Conservation (phyloP, 495 filamentous ascomycete genomes). For the Neurospora terricola region DNA sequence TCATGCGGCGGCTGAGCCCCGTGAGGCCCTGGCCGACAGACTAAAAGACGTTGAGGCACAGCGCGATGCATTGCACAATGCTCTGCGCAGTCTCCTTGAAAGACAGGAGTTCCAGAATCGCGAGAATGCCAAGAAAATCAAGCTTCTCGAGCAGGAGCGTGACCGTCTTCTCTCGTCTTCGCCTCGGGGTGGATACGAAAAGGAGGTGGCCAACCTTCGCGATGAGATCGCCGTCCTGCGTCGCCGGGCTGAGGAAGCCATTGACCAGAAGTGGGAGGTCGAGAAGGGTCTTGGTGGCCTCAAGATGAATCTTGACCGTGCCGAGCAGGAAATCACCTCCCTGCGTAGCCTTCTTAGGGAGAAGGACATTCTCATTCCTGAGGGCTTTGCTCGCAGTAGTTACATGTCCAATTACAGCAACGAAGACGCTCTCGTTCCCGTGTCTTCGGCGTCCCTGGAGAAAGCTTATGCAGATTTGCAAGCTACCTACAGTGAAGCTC, state of each 20-base stretch:
- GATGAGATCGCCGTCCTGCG: constrained; percentile 79
- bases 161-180: constrained; percentile 59
- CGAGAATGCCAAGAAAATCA: constrained; percentile 69
- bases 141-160: constrained; percentile 65
- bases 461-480: constrained; percentile 73
- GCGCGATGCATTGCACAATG: constrained; percentile 81
- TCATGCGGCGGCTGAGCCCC: constrained; percentile 37
- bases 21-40: constrained; percentile 66
- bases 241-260: constrained; percentile 82
- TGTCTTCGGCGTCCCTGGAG: constrained; percentile 65
- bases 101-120: constrained; percentile 73
- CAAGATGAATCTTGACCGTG: constrained; percentile 95
- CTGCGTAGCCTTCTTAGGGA: constrained; percentile 73
- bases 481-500: constrained; percentile 41
- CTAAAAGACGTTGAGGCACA: constrained; percentile 89
- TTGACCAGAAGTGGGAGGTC: constrained; percentile 94
- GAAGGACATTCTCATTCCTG: constrained; percentile 69
- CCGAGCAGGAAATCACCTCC: constrained; percentile 81
- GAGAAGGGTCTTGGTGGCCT: constrained; percentile 87
- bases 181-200: constrained; percentile 68
- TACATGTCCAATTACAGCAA: constrained; percentile 17
- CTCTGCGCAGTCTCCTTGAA: constrained; percentile 77
- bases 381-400: constrained; percentile 39
- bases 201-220: constrained; percentile 67
- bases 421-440: constrained; percentile 18